Conservation (phyloP, 2,329 filamentous ascomycete species). For the Allantophomopsis cytisporea region DNA sequence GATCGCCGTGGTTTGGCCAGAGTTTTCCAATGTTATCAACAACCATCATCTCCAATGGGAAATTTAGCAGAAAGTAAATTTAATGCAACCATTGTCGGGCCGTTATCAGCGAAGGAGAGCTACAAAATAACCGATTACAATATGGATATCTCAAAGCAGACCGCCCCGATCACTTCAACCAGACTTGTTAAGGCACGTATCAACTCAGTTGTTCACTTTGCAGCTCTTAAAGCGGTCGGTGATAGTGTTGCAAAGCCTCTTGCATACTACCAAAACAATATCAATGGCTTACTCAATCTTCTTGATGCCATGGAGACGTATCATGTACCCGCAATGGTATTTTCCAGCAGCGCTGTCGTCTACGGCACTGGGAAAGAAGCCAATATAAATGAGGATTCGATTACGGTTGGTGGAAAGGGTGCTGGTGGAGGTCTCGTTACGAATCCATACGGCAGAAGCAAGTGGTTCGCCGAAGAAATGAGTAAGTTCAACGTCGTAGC, state of each 20-base stretch:
- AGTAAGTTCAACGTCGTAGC: constrained; percentile 2
- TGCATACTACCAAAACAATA: constrained; percentile 56
- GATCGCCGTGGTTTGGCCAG: constrained; percentile 5
- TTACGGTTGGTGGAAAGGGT: constrained; percentile 24
- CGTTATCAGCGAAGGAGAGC: not conserved
- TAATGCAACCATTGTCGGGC: not conserved
- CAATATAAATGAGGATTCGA: constrained; percentile 17
- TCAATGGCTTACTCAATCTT: constrained; percentile 47
- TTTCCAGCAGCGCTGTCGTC: constrained; percentile 54
- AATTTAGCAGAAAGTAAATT: not conserved
- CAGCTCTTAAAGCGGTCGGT: constrained; percentile 39
- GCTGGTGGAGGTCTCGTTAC: constrained; percentile 32
- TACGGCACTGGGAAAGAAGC: constrained; percentile 32
- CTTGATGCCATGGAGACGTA: constrained; percentile 40
- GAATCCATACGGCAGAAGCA: constrained; percentile 52
- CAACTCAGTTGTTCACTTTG: constrained; percentile 49
- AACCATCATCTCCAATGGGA: not conserved
- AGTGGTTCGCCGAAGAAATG: constrained; percentile 56
- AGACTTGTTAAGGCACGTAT: not conserved
- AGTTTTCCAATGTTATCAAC: constrained; percentile 7
- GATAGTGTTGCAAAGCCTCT: constrained; percentile 48
- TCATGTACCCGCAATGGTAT: constrained; percentile 51
- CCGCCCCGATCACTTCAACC: not conserved
- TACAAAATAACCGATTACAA: constrained; percentile 2
- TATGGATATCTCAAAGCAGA: not conserved